phyloP scores from a whole-genome alignment of 192 early-diverging fungal genomes.

The Gaertneriomyces semiglobifer region DNA sequence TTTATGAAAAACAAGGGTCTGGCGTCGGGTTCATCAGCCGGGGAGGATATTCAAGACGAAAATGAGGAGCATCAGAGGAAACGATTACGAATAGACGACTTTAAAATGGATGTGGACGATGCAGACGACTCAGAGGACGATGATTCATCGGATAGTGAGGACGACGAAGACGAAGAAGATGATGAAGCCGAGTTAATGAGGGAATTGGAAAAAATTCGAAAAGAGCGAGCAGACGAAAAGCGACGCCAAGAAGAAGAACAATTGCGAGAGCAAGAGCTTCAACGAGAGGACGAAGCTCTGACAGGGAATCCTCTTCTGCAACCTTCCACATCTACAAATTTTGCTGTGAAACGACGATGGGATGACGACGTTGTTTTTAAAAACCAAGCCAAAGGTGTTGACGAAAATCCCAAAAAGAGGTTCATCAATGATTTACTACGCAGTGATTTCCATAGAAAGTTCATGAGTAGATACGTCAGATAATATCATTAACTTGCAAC shows the following conservation, averaged over 20 bases:
- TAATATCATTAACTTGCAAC: neutral
- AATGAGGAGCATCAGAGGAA: conserved; percentile 22
- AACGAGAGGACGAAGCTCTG: conserved; percentile 58
- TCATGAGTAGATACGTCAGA: conserved; percentile 74
- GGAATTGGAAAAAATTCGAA: conserved; percentile 83
- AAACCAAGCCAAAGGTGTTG: conserved; percentile 87
- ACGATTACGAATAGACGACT: conserved; percentile 53
- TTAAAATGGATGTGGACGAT: conserved; percentile 52
- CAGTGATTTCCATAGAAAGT: conserved; percentile 94
- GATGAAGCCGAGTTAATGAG: conserved; percentile 76
- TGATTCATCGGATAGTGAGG: conserved; percentile 29
- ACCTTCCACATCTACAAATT: conserved; percentile 45
- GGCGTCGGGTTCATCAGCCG: conserved; percentile 16
- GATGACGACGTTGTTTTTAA: conserved; percentile 98
- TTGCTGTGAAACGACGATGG: conserved; percentile 88
- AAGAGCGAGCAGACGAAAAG: conserved; percentile 87
- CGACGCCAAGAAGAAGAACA: conserved; percentile 69
- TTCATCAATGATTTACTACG: conserved; percentile 97
- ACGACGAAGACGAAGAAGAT: conserved; percentile 65
- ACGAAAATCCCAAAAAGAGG: conserved; percentile 85
- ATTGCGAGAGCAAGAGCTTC: conserved; percentile 57
- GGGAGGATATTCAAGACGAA: neutral
- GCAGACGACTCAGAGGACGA: conserved; percentile 45
- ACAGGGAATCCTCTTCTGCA: conserved; percentile 83
- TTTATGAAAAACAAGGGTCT: conserved; percentile 26